Evolutionary conservation across 2,329 filamentous ascomycete species (phyloP).

Genomic region (Aciculosporium take): DNA sequence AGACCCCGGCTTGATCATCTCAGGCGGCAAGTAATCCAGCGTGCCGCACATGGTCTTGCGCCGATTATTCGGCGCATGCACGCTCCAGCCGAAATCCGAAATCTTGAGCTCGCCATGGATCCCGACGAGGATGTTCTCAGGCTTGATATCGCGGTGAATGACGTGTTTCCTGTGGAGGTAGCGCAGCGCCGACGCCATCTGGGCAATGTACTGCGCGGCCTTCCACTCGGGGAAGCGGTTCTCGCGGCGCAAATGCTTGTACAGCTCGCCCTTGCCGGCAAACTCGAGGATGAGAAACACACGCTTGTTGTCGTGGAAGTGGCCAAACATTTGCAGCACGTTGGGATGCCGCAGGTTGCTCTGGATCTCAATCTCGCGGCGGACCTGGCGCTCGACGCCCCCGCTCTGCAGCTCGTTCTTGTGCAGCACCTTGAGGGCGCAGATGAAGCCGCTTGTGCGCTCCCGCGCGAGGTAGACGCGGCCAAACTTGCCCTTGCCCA

Average conservation of each 20-base stretch:
- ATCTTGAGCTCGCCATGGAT: slow-evolving; percentile 98
- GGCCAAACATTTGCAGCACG: slow-evolving; percentile 47
- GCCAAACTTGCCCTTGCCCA: slow-evolving; percentile 62
- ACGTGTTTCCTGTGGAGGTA: slow-evolving; percentile 20
- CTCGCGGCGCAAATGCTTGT: slow-evolving; percentile 55
- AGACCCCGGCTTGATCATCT: slow-evolving; percentile 80
- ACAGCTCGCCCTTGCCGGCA: slow-evolving; percentile 49
- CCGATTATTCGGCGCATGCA: slow-evolving; percentile 89
- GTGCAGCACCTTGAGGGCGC: slow-evolving; percentile 57
- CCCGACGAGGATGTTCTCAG: slow-evolving; percentile 34
- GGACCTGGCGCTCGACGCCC: slow-evolving; percentile 55
- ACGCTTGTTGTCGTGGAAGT: slow-evolving; percentile 59
- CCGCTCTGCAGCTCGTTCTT: slow-evolving; percentile 55
- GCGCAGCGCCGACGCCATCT: slow-evolving; percentile 40
- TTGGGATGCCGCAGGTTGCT: slow-evolving; percentile 58
- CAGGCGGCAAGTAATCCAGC: slow-evolving; percentile 89
- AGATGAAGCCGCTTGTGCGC: slow-evolving; percentile 51
- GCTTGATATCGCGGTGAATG: slow-evolving; percentile 21
- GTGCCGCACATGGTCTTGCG: slow-evolving; percentile 94
- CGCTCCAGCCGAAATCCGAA: slow-evolving; percentile 96
- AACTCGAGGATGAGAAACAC: slow-evolving; percentile 62
- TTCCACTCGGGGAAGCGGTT: slow-evolving; percentile 54
- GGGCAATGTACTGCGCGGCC: slow-evolving; percentile 57
- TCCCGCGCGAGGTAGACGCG: slow-evolving; percentile 59
- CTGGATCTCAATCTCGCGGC: slow-evolving; percentile 61